These are phyloP conservation scores for Diospyros lotus DNA, from an alignment of 148 eudicot species.

Conservation along the genomic window DNA sequence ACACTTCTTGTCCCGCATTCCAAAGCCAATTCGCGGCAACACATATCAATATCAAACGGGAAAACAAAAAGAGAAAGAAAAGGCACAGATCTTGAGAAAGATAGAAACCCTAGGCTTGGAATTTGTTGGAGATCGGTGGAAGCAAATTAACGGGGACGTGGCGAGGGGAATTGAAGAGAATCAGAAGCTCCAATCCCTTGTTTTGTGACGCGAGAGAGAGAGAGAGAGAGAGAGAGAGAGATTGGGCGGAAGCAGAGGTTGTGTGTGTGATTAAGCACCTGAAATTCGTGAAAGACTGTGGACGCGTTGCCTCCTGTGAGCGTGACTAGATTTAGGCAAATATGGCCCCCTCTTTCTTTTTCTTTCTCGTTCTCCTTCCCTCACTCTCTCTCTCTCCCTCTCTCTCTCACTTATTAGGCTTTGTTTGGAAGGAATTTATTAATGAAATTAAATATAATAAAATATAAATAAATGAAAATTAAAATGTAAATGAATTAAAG, in stretches of 20 bases:
- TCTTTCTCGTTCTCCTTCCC: too few species aligned
- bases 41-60: slow-evolving; percentile 3
- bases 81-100: slow-evolving; percentile 6
- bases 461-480: too few species aligned
- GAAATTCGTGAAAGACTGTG: not conserved
- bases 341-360: too few species aligned
- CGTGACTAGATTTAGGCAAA: too few species aligned
- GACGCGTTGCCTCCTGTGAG: too few species aligned
- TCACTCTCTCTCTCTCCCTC: too few species aligned
- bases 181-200: slow-evolving; percentile 18
- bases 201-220: not conserved
- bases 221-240: not conserved
- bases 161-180: not conserved
- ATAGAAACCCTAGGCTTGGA: not conserved
- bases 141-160: not conserved
- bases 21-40: not conserved
- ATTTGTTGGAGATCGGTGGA: not conserved
- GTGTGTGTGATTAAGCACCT: not conserved
- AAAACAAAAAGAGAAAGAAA: slow-evolving; percentile 4
- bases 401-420: too few species aligned
- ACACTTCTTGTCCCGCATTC: not conserved
- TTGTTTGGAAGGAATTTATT: too few species aligned
- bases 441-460: too few species aligned
- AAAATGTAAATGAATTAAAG: too few species aligned
- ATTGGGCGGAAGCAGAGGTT: too few species aligned